Percentiles rank a stretch among this genome's conserved stretches.
Evolutionary conservation across 345 rosid genomes (phyloP).

Genomic region (Murraya paniculata): DNA sequence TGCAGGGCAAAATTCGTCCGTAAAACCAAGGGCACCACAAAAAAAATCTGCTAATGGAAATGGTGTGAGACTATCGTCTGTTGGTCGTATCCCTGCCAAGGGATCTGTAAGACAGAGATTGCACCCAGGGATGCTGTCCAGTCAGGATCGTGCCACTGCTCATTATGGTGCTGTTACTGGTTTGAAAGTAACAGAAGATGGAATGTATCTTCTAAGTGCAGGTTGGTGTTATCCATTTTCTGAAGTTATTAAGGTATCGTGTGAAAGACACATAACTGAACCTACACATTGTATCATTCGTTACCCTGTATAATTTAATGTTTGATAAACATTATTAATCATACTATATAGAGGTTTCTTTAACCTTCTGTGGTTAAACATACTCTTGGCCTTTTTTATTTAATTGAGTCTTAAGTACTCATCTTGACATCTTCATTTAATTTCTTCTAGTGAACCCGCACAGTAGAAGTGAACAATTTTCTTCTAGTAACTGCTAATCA

Average conservation of each 20-base stretch:
- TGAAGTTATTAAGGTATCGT: neutral
- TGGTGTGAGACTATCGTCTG: slow-evolving; percentile 49
- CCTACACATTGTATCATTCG: neutral
- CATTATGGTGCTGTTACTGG: slow-evolving; percentile 95
- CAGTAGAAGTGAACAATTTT: neutral
- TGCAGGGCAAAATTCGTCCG: slow-evolving; percentile 34
- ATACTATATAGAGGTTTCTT: neutral
- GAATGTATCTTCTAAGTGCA: slow-evolving; percentile 96
- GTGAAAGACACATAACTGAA: neutral
- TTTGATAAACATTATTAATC: neutral
- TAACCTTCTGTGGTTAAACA: neutral
- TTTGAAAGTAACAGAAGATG: slow-evolving; percentile 73
- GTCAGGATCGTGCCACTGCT: slow-evolving; percentile 83
- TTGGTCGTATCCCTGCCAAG: slow-evolving; percentile 48
- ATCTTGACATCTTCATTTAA: neutral
- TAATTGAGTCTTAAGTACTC: neutral
- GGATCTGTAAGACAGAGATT: slow-evolving; percentile 60
- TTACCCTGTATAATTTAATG: neutral
- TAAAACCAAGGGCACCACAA: slow-evolving; percentile 38
- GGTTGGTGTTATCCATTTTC: slow-evolving; percentile 40
- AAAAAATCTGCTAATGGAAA: slow-evolving; percentile 53
- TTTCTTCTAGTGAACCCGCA: neutral
- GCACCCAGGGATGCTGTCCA: slow-evolving; percentile 87
- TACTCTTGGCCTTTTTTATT: neutral
- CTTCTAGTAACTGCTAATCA: neutral